Conservation (phyloP, 495 filamentous ascomycete species). For the Hypomontagnella monticulosa region DNA sequence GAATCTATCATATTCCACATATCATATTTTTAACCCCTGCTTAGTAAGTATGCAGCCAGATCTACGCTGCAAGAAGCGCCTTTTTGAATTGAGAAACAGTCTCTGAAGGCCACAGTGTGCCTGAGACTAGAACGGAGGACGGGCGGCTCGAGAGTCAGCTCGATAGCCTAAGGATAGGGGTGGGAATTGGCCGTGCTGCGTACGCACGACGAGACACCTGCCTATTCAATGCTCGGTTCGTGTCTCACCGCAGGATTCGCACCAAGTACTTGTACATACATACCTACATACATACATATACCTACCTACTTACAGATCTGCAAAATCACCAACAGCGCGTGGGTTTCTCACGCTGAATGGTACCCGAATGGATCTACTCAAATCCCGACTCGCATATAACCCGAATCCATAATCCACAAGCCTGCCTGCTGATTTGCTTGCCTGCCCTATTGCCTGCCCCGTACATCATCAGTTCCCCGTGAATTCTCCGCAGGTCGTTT, state of each 20-base stretch:
- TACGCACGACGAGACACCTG: conserved; percentile 23
- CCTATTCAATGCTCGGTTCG: conserved; percentile 29
- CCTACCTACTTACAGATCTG: conserved; percentile 20
- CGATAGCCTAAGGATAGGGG: conserved; percentile 8
- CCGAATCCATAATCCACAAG: conserved; percentile 5
- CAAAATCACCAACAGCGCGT: conserved; percentile 24
- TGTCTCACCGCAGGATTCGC: conserved; percentile 38
- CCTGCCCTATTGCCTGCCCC: conserved; percentile 10
- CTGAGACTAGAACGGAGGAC: conserved; percentile 11
- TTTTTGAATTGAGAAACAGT: conserved; percentile 16
- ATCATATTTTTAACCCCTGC: conserved; percentile 15
- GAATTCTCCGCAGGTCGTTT: conserved; percentile 2
- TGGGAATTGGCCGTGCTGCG: conserved; percentile 3
- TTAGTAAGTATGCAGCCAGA: conserved; percentile 7
- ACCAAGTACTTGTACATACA: conserved; percentile 24
- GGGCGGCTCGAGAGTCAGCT: conserved; percentile 12
- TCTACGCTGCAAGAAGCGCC: not conserved
- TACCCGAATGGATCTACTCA: not conserved
- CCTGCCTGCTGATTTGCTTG: conserved; percentile 13
- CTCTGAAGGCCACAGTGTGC: not conserved
- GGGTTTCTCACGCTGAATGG: conserved; percentile 5
- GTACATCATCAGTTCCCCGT: conserved; percentile 14
- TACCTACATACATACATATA: conserved; percentile 18
- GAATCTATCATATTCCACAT: conserved; percentile 11
- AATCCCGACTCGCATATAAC: conserved; percentile 7